Evolutionary conservation across 768 basidiomycete genomes (phyloP).

Genomic region (Macrocybe gigantea): DNA sequence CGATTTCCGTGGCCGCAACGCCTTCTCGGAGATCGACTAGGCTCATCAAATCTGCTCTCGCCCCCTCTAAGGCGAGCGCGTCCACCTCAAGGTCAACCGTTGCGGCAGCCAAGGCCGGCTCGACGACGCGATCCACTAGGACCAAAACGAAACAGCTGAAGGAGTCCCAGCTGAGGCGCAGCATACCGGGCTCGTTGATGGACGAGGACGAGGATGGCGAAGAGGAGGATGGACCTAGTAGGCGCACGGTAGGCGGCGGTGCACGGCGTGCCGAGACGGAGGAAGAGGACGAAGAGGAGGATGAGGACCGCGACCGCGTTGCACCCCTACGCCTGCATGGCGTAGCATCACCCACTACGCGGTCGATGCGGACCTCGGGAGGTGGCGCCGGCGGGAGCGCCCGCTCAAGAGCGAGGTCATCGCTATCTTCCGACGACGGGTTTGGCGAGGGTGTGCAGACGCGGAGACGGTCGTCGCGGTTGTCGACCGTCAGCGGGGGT

Average conservation of each 20-base stretch:
- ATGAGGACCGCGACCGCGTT: slow-evolving; percentile 10
- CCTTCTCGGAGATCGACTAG: slow-evolving; percentile 14
- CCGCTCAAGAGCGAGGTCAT: slow-evolving; percentile 21
- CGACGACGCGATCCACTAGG: slow-evolving; percentile 5
- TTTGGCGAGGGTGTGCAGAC: slow-evolving; percentile 29
- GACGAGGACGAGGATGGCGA: slow-evolving; percentile 21
- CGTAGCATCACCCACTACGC: slow-evolving; percentile 28
- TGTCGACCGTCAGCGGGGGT: slow-evolving; percentile 24
- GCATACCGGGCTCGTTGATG: slow-evolving; percentile 20
- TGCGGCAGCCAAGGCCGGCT: background rate
- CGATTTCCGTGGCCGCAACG: slow-evolving; percentile 5
- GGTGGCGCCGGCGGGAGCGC: slow-evolving; percentile 12
- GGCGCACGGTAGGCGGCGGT: background rate
- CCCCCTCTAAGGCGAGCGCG: slow-evolving; percentile 3
- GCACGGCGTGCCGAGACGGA: slow-evolving; percentile 13
- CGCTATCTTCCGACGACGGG: slow-evolving; percentile 24
- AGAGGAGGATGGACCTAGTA: slow-evolving; percentile 12
- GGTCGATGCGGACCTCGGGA: slow-evolving; percentile 29
- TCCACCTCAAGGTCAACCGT: slow-evolving; percentile 2
- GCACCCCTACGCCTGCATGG: slow-evolving; percentile 22
- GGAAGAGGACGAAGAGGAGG: slow-evolving; percentile 19
- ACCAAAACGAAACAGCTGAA: slow-evolving; percentile 3
- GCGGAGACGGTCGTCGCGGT: slow-evolving; percentile 38
- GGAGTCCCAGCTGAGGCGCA: slow-evolving; percentile 8
- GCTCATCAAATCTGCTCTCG: slow-evolving; percentile 9